Base-by-base conservation (phyloP, 2,329 filamentous ascomycete genomes). In the Penicillium sp. region DNA sequence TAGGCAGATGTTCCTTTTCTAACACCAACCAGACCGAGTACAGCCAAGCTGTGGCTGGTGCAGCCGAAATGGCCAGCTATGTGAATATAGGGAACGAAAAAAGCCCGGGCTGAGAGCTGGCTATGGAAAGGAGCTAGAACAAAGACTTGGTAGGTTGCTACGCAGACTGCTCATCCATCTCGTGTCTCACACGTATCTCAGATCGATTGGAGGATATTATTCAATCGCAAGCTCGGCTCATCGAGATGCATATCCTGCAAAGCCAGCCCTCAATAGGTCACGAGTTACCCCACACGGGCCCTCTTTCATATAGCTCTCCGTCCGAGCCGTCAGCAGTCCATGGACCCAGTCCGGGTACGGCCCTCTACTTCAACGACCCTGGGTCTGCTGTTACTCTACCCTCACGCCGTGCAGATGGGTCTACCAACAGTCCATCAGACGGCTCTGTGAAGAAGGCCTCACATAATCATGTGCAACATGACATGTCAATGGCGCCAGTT, bases 51-150 rank as follows among this genome's bases (percentile, higher is more conserved):
- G 87, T 72, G 86, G 86, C 22, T 89, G 87, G 87, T 90, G 87
- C 69, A 74, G 83, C 47, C 83, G 86, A 48, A 88, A 89, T 70
- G 81, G 82, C 55, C 83, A 87, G 60, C 64, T 79, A 40, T 89
- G 87, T 68, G 84, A 88, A 68, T 89, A 89, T 68, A 84, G 84
- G 58, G 86, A 88, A 65, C 79, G 87, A 40, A 88, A 88, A 74
- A 89, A 88, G 69, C 86, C 87, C 8, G 87, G 87, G 2, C 77
- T 83, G 36, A 77, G 83, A 30, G 82, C 85, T 63, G 85, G 84
- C 2, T 90, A 90, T 69, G 88, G 88, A 16, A 83, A 87, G 53
- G 88, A 90, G 71, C 75, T 90, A 28, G 88, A 90, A 70, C 85
- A 89, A 64, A 82, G 88, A 36, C 80, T 90, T 38, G 74, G 75